Conservation (phyloP, 2,329 filamentous ascomycete species). For the Fusarium buharicum region DNA sequence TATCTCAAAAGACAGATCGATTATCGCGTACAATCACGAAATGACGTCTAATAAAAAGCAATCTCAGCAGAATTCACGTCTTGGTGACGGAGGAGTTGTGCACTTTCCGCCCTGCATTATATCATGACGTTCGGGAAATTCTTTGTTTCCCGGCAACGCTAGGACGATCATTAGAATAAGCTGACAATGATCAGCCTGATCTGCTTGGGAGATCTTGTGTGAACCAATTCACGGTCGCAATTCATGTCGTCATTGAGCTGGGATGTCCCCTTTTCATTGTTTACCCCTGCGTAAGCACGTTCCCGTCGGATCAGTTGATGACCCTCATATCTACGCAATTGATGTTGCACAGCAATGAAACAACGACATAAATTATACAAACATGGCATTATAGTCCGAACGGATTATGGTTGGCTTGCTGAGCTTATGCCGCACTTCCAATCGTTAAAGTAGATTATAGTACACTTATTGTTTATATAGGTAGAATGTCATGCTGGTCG, state of each 20-base stretch:
- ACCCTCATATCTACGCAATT: background rate
- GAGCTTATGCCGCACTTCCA: too few species aligned
- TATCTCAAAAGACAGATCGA: background rate
- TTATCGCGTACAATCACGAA: background rate
- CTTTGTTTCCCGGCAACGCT: background rate
- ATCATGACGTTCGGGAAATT: constrained; percentile 1
- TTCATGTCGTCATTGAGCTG: constrained; percentile 8
- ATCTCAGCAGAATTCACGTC: background rate
- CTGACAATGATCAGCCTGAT: background rate
- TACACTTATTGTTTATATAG: too few species aligned
- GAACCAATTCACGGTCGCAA: background rate
- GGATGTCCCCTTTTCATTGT: background rate
- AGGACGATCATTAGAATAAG: background rate
- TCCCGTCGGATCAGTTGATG: background rate
- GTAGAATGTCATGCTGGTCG: too few species aligned
- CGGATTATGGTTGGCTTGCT: too few species aligned
- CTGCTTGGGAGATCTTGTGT: background rate
- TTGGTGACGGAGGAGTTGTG: background rate
- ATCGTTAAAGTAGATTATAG: too few species aligned
- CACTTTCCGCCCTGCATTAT: background rate
- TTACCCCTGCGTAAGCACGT: constrained; percentile 2
- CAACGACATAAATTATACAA: too few species aligned
- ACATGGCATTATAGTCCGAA: too few species aligned
- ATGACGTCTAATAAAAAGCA: constrained; percentile 23
- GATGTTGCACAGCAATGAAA: background rate